Conservation (phyloP, 768 basidiomycete genomes). For the Aureoboletus auriporus region DNA sequence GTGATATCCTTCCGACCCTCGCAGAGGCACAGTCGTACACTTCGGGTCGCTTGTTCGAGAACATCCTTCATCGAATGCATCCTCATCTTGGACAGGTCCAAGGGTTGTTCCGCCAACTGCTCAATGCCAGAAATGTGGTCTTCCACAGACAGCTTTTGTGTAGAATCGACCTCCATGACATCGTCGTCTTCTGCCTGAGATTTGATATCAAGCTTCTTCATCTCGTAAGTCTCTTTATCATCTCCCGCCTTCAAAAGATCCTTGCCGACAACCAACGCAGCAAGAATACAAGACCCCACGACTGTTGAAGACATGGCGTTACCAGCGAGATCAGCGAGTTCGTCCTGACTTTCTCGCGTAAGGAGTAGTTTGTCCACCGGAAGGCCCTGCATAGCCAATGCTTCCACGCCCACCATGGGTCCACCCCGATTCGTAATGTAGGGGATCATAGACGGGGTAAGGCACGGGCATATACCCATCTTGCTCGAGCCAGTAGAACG, state of each 20-base stretch:
- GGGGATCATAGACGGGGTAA: constrained; percentile 95
- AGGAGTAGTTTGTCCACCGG: constrained; percentile 89
- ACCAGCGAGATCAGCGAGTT: constrained; percentile 90
- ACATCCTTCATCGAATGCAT: constrained; percentile 48
- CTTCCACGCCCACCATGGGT: constrained; percentile 91
- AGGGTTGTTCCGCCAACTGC: constrained; percentile 52
- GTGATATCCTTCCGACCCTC: constrained; percentile 85
- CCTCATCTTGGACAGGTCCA: constrained; percentile 63
- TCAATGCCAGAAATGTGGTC: constrained; percentile 73
- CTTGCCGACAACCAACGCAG: constrained; percentile 67
- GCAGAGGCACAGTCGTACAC: constrained; percentile 81
- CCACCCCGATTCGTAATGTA: constrained; percentile 95
- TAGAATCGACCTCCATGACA: constrained; percentile 47
- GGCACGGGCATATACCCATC: constrained; percentile 84
- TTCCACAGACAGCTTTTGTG: constrained; percentile 28
- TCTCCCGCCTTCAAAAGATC: constrained; percentile 64
- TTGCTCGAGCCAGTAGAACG: constrained; percentile 78
- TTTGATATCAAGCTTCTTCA: constrained; percentile 42
- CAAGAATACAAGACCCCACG: constrained; percentile 85
- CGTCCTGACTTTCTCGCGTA: constrained; percentile 90
- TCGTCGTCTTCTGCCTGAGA: constrained; percentile 31
- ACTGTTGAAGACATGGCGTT: constrained; percentile 99
- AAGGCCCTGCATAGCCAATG: constrained; percentile 90
- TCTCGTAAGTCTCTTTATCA: constrained; percentile 66
- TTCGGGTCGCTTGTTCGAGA: constrained; percentile 60